Evolutionary conservation across 2,329 filamentous ascomycete species (phyloP), one percentile per base, ranked within the genome.

Genomic region (Penicillium sumatraense): DNA sequence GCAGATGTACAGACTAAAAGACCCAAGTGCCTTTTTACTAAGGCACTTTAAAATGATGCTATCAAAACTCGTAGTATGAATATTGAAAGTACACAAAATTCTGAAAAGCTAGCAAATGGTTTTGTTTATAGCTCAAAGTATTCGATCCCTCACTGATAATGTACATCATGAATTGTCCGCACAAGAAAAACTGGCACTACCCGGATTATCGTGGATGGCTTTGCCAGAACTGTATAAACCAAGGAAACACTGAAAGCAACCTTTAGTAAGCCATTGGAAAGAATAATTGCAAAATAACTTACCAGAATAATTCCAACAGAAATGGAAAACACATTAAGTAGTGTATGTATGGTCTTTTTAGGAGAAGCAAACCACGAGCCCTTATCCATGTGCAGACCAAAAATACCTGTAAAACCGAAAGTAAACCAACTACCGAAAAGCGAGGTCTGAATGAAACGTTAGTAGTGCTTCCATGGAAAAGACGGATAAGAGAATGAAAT

Each of bases 351-450:
- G 18, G 41, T 45, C 24, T 18, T 45, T 14, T 41, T 31, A 26
- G 35, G 35, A 21, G 24, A 40, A 20, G 47, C 33, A 50, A 40
- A 50, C 47, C 38, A 50, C 21, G 16, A 50, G 9, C 38, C 47
- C n/a, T 50, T 26, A 24, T 41, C 35, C 35, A 75, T 68, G 59
- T 64, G 67, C 38, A 75, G 56, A 71, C 73, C 75, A 59, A 75
- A 73, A 24, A 75, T 67, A 8, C 71, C 73, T n/a, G 65, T 66
- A 1, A 72, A 58, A 29, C 69, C 69, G 54, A 66, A 83, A 50
- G 83, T 86, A 70, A 90, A 90, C 87, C 87, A 89, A 51, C 81
- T 85, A 18, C 82, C 84, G 56, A 89, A 89, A 1, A 89, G 71
- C 1, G 86, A 81, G 26, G 78, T 80, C 63, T 71, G 41, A 0